Evolutionary conservation across 1,284 basidiomycete genomes (phyloP).

Genomic region (Marasmius fiardii): DNA sequence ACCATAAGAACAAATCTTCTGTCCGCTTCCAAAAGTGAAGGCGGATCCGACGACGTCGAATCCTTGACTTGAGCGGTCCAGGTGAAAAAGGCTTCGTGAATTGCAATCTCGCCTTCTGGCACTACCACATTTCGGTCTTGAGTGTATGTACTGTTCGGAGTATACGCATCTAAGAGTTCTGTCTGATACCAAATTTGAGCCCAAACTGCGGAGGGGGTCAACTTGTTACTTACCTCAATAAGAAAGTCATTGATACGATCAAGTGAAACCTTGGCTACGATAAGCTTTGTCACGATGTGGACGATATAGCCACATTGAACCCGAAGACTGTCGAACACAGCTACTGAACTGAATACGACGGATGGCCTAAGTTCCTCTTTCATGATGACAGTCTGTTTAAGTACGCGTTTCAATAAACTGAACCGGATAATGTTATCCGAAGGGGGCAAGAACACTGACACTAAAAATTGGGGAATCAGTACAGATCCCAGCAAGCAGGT

Average conservation of each 20-base stretch:
- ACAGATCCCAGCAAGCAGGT: not conserved
- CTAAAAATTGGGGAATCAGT: too few relatives aligned
- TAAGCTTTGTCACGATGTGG: constrained; percentile 21
- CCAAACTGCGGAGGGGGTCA: not conserved
- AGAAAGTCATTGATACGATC: constrained; percentile 48
- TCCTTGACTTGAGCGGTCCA: constrained; percentile 34
- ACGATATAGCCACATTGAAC: constrained; percentile 33
- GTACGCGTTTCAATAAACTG: constrained; percentile 1
- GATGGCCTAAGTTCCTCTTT: constrained; percentile 33
- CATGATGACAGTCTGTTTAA: constrained; percentile 42
- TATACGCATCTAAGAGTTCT: constrained; percentile 49
- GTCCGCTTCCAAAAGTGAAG: not conserved
- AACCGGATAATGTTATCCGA: too few relatives aligned
- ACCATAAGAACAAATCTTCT: constrained; percentile 46
- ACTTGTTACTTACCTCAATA: constrained; percentile 24
- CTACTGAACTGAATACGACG: constrained; percentile 38
- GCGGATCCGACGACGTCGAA: constrained; percentile 13
- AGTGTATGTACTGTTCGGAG: constrained; percentile 23
- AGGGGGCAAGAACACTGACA: too few relatives aligned
- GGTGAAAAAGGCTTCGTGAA: constrained; percentile 38
- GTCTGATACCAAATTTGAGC: constrained; percentile 30
- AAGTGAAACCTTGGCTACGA: constrained; percentile 43
- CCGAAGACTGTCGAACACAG: constrained; percentile 42
- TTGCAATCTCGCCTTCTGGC: constrained; percentile 32
- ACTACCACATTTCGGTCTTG: constrained; percentile 23